phyloP scores from a whole-genome alignment of 352 stramenopile species.

The Globisporangium takayamanum region DNA sequence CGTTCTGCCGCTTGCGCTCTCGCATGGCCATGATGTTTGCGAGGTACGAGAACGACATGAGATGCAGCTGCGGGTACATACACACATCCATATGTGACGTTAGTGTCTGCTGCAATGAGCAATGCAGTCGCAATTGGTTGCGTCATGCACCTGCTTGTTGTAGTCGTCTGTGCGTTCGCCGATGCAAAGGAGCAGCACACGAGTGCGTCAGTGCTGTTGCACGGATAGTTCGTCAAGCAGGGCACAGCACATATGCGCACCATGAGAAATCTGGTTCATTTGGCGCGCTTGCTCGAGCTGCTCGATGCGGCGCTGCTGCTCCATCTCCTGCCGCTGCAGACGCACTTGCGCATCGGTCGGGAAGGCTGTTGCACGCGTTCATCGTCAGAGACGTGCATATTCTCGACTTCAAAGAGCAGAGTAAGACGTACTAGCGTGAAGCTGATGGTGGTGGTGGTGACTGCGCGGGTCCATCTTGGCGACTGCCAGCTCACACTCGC shows the following conservation, averaged over 20 bases:
- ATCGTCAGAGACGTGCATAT: neutral
- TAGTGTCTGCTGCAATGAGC: neutral
- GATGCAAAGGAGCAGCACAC: neutral
- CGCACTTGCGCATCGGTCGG: constrained; percentile 10
- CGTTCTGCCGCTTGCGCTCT: constrained; percentile 29
- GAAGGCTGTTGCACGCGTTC: constrained; percentile 6
- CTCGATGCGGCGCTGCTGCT: constrained; percentile 27
- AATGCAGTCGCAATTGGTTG: neutral
- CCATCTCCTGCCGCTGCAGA: constrained; percentile 23
- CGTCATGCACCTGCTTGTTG: constrained; percentile 30
- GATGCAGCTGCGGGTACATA: constrained; percentile 22
- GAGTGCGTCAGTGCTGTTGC: too few relatives aligned
- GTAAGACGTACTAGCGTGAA: neutral
- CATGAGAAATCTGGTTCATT: constrained; percentile 32
- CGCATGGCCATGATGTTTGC: constrained; percentile 48
- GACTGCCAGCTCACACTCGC: neutral
- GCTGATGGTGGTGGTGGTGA: neutral
- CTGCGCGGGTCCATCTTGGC: constrained; percentile 12
- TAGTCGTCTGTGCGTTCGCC: constrained; percentile 26
- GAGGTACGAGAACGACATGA: constrained; percentile 45
- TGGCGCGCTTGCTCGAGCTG: constrained; percentile 37
- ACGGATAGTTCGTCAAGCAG: neutral
- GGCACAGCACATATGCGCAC: constrained; percentile 10
- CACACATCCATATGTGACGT: neutral
- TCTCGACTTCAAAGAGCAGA: too few relatives aligned